A percentile compares a stretch with the other conserved stretches of the same genome.
phyloP scores from a whole-genome alignment of 306 rosid species.

The Corylus heterophylla region DNA sequence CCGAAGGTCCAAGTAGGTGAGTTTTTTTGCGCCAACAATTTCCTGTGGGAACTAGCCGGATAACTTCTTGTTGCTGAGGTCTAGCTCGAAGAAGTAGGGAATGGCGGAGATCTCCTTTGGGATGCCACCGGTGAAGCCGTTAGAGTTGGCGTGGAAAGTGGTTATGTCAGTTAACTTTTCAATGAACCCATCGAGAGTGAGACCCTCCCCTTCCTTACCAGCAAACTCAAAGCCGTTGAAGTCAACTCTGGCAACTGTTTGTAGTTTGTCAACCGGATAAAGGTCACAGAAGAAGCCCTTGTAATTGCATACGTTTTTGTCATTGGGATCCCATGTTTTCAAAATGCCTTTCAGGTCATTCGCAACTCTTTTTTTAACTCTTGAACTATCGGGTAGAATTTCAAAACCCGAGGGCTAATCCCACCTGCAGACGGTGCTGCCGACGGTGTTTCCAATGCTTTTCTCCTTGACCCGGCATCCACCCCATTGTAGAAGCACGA shows the following conservation, averaged over 20 bases:
- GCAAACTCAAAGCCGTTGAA: conserved; percentile 36
- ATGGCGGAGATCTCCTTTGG: conserved; percentile 12
- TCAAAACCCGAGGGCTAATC: conserved; percentile 16
- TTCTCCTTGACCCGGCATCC: conserved; percentile 28
- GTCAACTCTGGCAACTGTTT: conserved; percentile 46
- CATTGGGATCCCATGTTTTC: conserved; percentile 11
- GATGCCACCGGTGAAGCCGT: conserved; percentile 41
- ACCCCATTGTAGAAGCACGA: not conserved
- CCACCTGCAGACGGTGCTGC: not conserved
- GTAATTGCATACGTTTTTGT: conserved; percentile 12
- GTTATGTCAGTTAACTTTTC: conserved; percentile 45
- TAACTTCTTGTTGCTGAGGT: conserved; percentile 70
- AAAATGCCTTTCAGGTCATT: conserved; percentile 11
- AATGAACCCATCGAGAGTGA: conserved; percentile 32
- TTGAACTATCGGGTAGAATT: conserved; percentile 29
- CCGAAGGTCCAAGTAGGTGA: conserved; percentile 74
- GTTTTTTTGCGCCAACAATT: conserved; percentile 9
- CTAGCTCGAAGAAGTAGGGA: conserved; percentile 59
- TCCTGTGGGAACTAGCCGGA: conserved; percentile 35
- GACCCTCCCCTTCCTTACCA: not conserved
- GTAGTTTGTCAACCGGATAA: not conserved
- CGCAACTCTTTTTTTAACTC: not conserved
- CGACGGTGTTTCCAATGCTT: conserved; percentile 29
- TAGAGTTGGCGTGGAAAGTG: conserved; percentile 76
- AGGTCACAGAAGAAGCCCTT: conserved; percentile 33